A percentile compares a stretch with the other conserved stretches of the same genome.
Evolutionary conservation across 1,284 basidiomycete genomes (phyloP).

Genomic region (Trichosporon ovoides): DNA sequence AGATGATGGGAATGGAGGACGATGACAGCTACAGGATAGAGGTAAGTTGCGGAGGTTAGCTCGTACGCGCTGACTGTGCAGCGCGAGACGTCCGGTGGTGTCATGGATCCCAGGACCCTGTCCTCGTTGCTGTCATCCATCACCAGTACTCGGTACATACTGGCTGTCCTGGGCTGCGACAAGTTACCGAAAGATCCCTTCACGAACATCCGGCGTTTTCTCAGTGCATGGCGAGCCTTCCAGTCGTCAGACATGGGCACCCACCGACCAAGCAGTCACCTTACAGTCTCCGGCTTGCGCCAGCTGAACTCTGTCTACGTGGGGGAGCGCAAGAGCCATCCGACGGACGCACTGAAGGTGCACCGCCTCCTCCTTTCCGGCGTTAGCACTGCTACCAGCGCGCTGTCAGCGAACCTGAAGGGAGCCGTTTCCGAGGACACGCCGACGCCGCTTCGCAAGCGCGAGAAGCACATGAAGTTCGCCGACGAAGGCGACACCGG

Average conservation of each 20-base stretch:
- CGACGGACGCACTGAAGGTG: slow-evolving; percentile 36
- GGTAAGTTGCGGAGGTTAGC: slow-evolving; percentile 21
- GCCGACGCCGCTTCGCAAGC: slow-evolving; percentile 29
- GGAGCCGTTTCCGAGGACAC: slow-evolving; percentile 31
- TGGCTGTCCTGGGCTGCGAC: slow-evolving; percentile 35
- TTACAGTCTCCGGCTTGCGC: slow-evolving; percentile 32
- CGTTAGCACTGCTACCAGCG: slow-evolving; percentile 36
- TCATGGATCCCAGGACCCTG: slow-evolving; percentile 42
- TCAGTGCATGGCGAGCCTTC: slow-evolving; percentile 30
- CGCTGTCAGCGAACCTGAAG: slow-evolving; percentile 37
- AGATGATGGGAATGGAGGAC: slow-evolving; percentile 43
- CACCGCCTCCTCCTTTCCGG: slow-evolving; percentile 37
- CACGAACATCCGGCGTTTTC: slow-evolving; percentile 28
- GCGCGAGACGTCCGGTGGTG: slow-evolving; percentile 45
- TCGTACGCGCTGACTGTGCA: slow-evolving; percentile 11
- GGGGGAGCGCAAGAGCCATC: slow-evolving; percentile 27
- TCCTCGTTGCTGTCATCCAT: slow-evolving; percentile 38
- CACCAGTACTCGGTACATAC: slow-evolving; percentile 40
- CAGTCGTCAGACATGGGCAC: slow-evolving; percentile 15
- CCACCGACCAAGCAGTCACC: not conserved
- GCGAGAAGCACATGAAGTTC: slow-evolving; percentile 39
- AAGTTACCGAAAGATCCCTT: slow-evolving; percentile 44
- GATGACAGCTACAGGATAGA: slow-evolving; percentile 40
- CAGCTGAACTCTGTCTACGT: slow-evolving; percentile 31
- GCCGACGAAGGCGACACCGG: slow-evolving; percentile 24